Evolutionary conservation across 2,329 filamentous ascomycete genomes (phyloP).

Genomic region (Penicillium sp.): DNA sequence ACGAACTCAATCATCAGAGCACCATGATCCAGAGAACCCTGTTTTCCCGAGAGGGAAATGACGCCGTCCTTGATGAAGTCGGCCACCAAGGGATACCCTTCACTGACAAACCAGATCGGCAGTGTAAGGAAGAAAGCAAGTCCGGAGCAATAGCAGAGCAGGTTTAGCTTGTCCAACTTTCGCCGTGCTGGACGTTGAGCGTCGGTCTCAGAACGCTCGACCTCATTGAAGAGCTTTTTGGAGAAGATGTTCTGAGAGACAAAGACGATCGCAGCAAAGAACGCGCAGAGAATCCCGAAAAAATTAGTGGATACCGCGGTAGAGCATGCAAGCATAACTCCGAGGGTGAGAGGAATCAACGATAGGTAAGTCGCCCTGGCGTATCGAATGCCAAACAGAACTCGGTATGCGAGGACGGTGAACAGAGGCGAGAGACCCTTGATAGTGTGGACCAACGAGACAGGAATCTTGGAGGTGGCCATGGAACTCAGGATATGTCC

Average conservation of each 20-base stretch:
- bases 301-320: constrained; percentile 85
- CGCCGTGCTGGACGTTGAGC: constrained; percentile 56
- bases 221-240: constrained; percentile 95
- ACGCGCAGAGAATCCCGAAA: constrained; percentile 81
- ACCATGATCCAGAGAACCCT: constrained; percentile 64
- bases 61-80: constrained; percentile 80
- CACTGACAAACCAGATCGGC: constrained; percentile 89
- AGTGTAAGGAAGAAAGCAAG: constrained; percentile 82
- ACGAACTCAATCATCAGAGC: constrained; percentile 73
- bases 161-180: constrained; percentile 93
- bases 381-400: constrained; percentile 85
- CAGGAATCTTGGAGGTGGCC: constrained; percentile 89
- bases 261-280: constrained; percentile 87
- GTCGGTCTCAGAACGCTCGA: constrained; percentile 76
- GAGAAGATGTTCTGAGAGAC: constrained; percentile 98
- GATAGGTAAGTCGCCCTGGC: constrained; percentile 82
- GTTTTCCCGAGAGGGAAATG: constrained; percentile 69
- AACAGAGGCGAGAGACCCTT: constrained; percentile 95
- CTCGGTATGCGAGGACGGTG: constrained; percentile 86
- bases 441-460: constrained; percentile 96
- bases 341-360: constrained; percentile 81
- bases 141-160: constrained; percentile 94
- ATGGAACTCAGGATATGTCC: constrained; percentile 92
- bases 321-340: constrained; percentile 95
- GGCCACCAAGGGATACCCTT: constrained; percentile 70